phyloP scores from a whole-genome alignment of 768 basidiomycete species.

The Suillus decipiens region DNA sequence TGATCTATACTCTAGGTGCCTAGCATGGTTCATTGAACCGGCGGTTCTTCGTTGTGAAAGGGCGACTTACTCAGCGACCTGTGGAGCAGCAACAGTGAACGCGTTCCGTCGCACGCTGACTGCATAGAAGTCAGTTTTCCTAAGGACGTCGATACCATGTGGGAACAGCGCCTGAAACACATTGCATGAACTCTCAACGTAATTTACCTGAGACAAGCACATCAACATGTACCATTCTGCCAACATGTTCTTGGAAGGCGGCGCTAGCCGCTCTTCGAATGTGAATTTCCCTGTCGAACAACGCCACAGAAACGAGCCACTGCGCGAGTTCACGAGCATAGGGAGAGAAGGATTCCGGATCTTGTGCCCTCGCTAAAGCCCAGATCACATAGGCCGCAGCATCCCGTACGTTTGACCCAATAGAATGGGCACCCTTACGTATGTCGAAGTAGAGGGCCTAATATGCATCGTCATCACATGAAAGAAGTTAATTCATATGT shows the following conservation, averaged over 20 bases:
- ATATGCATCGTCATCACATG: constrained; percentile 13
- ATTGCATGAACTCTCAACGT: constrained; percentile 18
- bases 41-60: constrained; percentile 14
- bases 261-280: constrained; percentile 96
- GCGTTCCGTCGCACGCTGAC: constrained; percentile 85
- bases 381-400: constrained; percentile 93
- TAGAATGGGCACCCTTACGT: constrained; percentile 87
- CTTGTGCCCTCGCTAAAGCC: constrained; percentile 85
- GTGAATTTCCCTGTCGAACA: constrained; percentile 93
- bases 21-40: constrained; percentile 32
- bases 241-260: constrained; percentile 96
- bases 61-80: constrained; percentile 79
- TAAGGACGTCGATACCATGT: constrained; percentile 91
- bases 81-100: constrained; percentile 81
- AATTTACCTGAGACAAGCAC: constrained; percentile 10
- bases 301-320: constrained; percentile 72
- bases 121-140: constrained; percentile 93
- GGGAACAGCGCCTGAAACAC: constrained; percentile 76
- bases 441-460: constrained; percentile 93
- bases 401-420: constrained; percentile 94
- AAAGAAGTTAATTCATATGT: constrained; percentile 11
- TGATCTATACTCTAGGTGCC: constrained; percentile 75
- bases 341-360: constrained; percentile 55
- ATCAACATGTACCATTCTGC: constrained; percentile 66
- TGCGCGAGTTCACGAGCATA: constrained; percentile 68